These are phyloP conservation scores for Blastocrithidia nonstop DNA, from an alignment of 208 protist genomes.

Conservation along the genomic window DNA sequence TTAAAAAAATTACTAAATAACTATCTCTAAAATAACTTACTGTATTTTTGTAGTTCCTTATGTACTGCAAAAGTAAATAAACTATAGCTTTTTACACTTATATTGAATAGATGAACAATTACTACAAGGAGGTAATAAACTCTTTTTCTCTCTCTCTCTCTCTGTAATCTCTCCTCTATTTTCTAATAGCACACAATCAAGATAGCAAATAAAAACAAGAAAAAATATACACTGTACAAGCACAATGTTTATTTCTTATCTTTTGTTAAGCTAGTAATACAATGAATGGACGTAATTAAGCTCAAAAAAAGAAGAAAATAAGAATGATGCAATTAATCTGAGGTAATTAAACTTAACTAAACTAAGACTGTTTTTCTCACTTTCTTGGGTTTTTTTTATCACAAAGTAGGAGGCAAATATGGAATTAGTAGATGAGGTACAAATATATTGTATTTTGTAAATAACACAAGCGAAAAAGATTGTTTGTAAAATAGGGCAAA, in stretches of 20 bases:
- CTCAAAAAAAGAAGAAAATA: constrained; percentile 2
- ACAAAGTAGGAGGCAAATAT: too few relatives aligned
- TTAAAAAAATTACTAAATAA: background rate
- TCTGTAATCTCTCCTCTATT: background rate
- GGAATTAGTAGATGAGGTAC: background rate
- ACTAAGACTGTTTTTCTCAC: too few relatives aligned
- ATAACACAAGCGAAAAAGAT: background rate
- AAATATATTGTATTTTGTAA: background rate
- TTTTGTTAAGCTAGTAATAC: background rate
- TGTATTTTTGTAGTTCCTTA: background rate
- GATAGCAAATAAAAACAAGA: background rate
- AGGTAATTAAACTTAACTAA: background rate
- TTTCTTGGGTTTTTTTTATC: background rate
- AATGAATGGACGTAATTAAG: background rate
- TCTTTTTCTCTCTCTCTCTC: background rate
- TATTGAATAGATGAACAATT: background rate
- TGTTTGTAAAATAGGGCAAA: background rate
- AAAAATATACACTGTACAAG: constrained; percentile 1
- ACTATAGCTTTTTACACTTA: background rate
- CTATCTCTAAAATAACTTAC: background rate
- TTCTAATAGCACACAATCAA: background rate
- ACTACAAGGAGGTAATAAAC: background rate
- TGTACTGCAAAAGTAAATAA: constrained; percentile 2
- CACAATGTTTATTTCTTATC: background rate
- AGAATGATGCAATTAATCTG: background rate